Percentiles rank a stretch among this genome's conserved stretches.
Conservation (phyloP, 495 filamentous ascomycete genomes). For the Aspergillus affinis region DNA sequence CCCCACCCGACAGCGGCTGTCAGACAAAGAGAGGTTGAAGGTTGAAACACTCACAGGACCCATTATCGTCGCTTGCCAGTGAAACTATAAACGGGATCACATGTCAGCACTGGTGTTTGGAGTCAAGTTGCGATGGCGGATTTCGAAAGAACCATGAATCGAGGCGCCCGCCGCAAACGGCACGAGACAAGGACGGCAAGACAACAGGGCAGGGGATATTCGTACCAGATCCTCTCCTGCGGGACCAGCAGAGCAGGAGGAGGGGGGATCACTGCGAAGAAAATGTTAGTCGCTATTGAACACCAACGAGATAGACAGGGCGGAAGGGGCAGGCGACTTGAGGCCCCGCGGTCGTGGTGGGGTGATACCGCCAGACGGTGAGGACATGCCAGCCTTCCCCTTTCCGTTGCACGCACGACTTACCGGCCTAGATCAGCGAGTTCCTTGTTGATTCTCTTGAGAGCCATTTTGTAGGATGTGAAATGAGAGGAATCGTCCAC, state of each 20-base stretch:
- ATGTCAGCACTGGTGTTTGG: constrained; percentile 21
- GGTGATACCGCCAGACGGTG: constrained; percentile 11
- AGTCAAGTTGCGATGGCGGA: not conserved
- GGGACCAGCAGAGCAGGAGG: constrained; percentile 96
- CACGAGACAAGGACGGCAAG: constrained; percentile 9
- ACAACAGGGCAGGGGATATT: constrained; percentile 20
- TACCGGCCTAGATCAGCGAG: constrained; percentile 99
- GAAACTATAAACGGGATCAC: constrained; percentile 63
- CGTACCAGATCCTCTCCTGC: constrained; percentile 97
- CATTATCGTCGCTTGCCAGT: constrained; percentile 99
- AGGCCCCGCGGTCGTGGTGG: constrained; percentile 29
- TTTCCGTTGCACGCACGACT: constrained; percentile 19
- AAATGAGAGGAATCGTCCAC: constrained; percentile 20
- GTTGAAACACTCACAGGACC: constrained; percentile 76
- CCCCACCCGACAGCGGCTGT: not conserved
- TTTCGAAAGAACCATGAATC: not conserved
- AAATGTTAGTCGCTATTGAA: not conserved
- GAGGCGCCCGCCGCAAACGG: constrained; percentile 22
- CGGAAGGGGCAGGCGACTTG: constrained; percentile 14
- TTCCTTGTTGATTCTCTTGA: constrained; percentile 99
- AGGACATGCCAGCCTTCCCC: not conserved
- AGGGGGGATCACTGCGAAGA: constrained; percentile 82
- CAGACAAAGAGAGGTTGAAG: constrained; percentile 4
- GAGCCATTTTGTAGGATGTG: constrained; percentile 71
- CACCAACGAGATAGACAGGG: not conserved